phyloP scores from a whole-genome alignment of 805 yeast species.

The Lipomyces japonicus region DNA sequence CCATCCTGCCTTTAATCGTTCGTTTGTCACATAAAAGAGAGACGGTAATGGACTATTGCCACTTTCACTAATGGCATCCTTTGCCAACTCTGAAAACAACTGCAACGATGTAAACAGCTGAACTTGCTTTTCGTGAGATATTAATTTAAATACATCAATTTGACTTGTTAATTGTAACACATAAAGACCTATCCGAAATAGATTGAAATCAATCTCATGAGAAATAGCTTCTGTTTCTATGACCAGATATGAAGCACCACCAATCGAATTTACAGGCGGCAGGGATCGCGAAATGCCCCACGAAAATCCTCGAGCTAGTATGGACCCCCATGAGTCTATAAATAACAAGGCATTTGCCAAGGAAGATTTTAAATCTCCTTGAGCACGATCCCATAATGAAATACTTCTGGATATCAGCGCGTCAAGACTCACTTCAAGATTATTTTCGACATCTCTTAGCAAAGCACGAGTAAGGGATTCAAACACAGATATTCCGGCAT shows the following conservation, averaged over 20 bases:
- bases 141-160: constrained; percentile 4
- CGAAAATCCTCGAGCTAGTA: constrained; percentile 6
- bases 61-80: constrained; percentile 15
- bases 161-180: constrained; percentile 7
- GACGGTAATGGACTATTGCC: constrained; percentile 7
- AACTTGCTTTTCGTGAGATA: constrained; percentile 8
- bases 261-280: constrained; percentile 15
- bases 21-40: constrained; percentile 2
- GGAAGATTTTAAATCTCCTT: constrained; percentile 4
- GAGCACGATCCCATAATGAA: constrained; percentile 18
- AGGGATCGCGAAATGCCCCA: constrained; percentile 6
- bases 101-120: constrained; percentile 7
- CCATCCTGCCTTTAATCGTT: constrained; percentile 3
- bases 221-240: background rate
- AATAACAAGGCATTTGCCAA: constrained; percentile 14
- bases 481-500: constrained; percentile 5
- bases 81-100: constrained; percentile 19
- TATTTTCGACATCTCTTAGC: constrained; percentile 17
- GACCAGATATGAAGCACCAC: constrained; percentile 20
- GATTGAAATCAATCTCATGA: constrained; percentile 3
- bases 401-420: constrained; percentile 18
- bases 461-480: constrained; percentile 20
- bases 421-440: constrained; percentile 13
- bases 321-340: background rate
- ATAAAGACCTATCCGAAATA: constrained; percentile 18